These are phyloP conservation scores for Peniophora sp. DNA, from an alignment of 1,284 basidiomycete species.

Conservation along the genomic window DNA sequence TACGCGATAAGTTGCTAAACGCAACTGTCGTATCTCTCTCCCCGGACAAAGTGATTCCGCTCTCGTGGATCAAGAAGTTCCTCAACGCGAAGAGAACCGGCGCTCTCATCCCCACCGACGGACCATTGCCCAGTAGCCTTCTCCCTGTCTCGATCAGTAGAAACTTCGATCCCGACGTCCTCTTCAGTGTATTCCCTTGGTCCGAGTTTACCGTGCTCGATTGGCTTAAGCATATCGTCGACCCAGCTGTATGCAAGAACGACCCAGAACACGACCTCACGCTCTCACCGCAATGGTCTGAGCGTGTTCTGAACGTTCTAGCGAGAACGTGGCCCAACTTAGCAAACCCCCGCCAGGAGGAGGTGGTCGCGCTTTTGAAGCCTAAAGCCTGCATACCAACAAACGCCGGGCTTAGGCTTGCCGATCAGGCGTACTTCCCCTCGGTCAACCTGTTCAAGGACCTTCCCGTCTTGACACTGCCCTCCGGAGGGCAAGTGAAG, in stretches of 20 bases:
- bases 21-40: slow-evolving; percentile 54
- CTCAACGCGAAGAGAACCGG: slow-evolving; percentile 63
- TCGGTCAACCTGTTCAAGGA: slow-evolving; percentile 87
- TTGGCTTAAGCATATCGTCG: slow-evolving; percentile 71
- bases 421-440: slow-evolving; percentile 81
- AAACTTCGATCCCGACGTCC: slow-evolving; percentile 47
- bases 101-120: slow-evolving; percentile 66
- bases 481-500: slow-evolving; percentile 62
- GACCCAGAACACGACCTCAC: slow-evolving; percentile 61
- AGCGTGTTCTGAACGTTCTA: slow-evolving; percentile 70
- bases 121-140: slow-evolving; percentile 75
- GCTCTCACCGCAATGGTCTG: slow-evolving; percentile 70
- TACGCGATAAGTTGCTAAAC: slow-evolving; percentile 57
- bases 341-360: slow-evolving; percentile 47
- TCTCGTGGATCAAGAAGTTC: slow-evolving; percentile 67
- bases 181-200: slow-evolving; percentile 71
- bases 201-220: slow-evolving; percentile 69
- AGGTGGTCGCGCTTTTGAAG: slow-evolving; percentile 52
- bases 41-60: slow-evolving; percentile 53
- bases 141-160: slow-evolving; percentile 69
- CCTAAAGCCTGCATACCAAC: slow-evolving; percentile 80
- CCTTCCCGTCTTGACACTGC: slow-evolving; percentile 73
- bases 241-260: slow-evolving; percentile 33
- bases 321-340: slow-evolving; percentile 75
- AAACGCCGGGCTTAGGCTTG: slow-evolving; percentile 66